Conservation (phyloP, 768 basidiomycete species). For the Amanita brunnescens region DNA sequence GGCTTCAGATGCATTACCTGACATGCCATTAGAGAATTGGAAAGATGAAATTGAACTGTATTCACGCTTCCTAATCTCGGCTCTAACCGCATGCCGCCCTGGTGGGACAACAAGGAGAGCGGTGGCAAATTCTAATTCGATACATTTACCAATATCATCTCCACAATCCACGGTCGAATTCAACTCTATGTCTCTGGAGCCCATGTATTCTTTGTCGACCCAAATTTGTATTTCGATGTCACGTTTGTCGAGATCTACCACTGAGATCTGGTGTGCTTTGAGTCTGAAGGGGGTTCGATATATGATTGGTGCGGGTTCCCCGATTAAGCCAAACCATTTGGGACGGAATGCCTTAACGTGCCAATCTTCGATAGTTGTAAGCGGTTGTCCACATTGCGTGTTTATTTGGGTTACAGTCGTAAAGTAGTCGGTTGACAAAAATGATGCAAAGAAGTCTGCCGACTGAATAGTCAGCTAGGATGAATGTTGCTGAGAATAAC, state of each 20-base stretch:
- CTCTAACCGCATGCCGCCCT: slow-evolving; percentile 2
- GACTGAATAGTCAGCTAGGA: too few relatives aligned
- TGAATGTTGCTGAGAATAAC: too few relatives aligned
- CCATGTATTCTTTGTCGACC: too few relatives aligned
- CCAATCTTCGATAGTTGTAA: too few relatives aligned
- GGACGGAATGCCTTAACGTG: too few relatives aligned
- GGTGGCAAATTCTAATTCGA: background rate
- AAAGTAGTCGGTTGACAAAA: too few relatives aligned
- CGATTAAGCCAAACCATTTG: too few relatives aligned
- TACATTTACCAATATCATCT: background rate
- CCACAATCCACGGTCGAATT: slow-evolving; percentile 4
- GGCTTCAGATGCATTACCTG: background rate
- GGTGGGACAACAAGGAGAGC: background rate
- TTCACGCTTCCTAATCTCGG: slow-evolving; percentile 1
- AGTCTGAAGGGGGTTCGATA: background rate
- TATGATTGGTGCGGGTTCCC: too few relatives aligned
- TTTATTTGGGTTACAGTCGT: too few relatives aligned
- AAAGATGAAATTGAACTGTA: background rate
- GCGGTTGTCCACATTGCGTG: too few relatives aligned
- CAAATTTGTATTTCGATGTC: slow-evolving; percentile 5
- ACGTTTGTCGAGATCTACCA: slow-evolving; percentile 6
- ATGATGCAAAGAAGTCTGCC: too few relatives aligned
- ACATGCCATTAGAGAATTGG: background rate
- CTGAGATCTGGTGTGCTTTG: background rate
- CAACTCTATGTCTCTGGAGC: background rate